Evolutionary conservation across 805 yeast genomes (phyloP).

Genomic region (Yarrowia deformans): DNA sequence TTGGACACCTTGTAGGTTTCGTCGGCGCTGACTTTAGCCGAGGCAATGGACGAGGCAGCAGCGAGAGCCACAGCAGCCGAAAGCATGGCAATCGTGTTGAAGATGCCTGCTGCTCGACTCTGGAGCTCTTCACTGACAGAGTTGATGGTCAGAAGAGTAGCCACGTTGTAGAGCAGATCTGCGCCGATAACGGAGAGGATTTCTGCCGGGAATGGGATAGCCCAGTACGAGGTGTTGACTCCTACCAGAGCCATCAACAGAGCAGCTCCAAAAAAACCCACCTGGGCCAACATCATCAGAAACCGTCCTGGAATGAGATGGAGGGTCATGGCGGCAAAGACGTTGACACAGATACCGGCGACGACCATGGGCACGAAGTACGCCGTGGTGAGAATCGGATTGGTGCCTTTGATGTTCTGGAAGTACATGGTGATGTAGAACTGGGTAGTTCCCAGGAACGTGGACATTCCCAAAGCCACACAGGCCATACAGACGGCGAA

Average conservation of each 20-base stretch:
- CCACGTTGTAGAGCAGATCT: constrained; percentile 57
- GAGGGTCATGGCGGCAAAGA: constrained; percentile 57
- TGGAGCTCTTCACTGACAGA: constrained; percentile 54
- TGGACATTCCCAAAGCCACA: constrained; percentile 54
- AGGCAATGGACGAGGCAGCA: constrained; percentile 52
- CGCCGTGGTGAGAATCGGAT: constrained; percentile 56
- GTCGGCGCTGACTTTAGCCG: constrained; percentile 40
- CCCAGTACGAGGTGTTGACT: constrained; percentile 53
- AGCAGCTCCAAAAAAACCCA: constrained; percentile 52
- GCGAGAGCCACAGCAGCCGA: constrained; percentile 56
- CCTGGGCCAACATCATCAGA: constrained; percentile 51
- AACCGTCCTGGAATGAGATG: constrained; percentile 56
- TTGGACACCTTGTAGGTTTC: constrained; percentile 38
- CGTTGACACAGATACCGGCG: constrained; percentile 54
- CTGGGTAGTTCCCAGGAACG: constrained; percentile 53
- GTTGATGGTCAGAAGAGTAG: constrained; percentile 55
- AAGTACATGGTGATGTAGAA: constrained; percentile 56
- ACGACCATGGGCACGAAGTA: constrained; percentile 57
- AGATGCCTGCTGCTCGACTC: constrained; percentile 59
- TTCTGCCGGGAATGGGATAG: constrained; percentile 58
- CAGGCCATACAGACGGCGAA: constrained; percentile 55
- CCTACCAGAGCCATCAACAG: constrained; percentile 56
- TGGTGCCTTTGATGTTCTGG: constrained; percentile 52
- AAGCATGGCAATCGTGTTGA: constrained; percentile 56
- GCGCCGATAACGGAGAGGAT: constrained; percentile 57